A percentile compares a stretch with the other conserved stretches of the same genome.
phyloP scores from a whole-genome alignment of 108 stramenopile genomes.

The Cyclotella choctawhatcheeana region DNA sequence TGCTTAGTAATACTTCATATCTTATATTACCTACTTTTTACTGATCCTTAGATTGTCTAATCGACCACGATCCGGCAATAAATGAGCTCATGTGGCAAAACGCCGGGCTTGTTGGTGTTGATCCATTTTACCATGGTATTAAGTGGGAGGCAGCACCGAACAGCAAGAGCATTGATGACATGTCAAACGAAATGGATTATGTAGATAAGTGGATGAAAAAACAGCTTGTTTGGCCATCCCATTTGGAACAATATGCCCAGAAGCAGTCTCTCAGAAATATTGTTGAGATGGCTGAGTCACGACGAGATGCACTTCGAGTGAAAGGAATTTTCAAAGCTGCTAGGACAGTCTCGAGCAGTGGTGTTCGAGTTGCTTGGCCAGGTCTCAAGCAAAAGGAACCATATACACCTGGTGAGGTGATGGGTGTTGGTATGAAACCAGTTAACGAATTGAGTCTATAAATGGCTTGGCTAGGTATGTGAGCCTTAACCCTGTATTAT shows the following conservation, averaged over 20 bases:
- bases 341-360: slow-evolving; percentile 23
- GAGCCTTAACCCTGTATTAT: no score
- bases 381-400: slow-evolving; percentile 4
- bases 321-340: slow-evolving; percentile 46
- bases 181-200: slow-evolving; percentile 20
- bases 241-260: slow-evolving; percentile 18
- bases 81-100: slow-evolving; percentile 68
- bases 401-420: slow-evolving; percentile 27
- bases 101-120: slow-evolving; percentile 51
- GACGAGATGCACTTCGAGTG: slow-evolving; percentile 13
- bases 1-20: no score
- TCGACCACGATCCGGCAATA: slow-evolving; percentile 57
- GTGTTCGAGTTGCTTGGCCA: slow-evolving; percentile 45
- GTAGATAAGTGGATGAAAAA: slow-evolving; percentile 26
- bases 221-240: slow-evolving; percentile 33
- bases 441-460: slow-evolving; percentile 24
- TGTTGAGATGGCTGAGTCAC: slow-evolving; percentile 8
- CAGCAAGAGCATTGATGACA: no score
- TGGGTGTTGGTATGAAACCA: slow-evolving; percentile 31
- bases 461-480: no score
- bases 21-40: no score
- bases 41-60: no score
- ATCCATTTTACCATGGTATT: slow-evolving; percentile 54
- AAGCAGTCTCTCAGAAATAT: slow-evolving; percentile 8
- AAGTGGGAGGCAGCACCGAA: slow-evolving; percentile 29